Percentiles rank a stretch among this genome's conserved stretches.
Evolutionary conservation across 148 eudicot species (phyloP).

Genomic region (Rhododendron kiyosumense): DNA sequence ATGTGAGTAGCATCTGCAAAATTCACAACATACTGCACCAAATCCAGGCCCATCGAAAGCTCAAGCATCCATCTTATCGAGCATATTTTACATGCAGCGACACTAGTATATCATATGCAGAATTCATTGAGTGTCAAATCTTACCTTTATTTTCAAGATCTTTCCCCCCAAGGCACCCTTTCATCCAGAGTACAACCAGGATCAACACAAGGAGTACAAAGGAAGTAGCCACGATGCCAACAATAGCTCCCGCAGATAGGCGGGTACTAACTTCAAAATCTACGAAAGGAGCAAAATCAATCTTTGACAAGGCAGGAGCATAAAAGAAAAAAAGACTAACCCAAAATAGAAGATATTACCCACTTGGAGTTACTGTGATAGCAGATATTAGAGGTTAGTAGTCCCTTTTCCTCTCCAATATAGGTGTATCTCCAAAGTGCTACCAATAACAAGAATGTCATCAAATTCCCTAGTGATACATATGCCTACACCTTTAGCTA

Average conservation of each 20-base stretch:
- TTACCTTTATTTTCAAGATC: conserved; percentile 32
- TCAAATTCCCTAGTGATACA: conserved; percentile 14
- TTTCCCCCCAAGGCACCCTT: conserved; percentile 46
- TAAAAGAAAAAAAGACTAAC: background rate
- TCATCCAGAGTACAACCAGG: conserved; percentile 32
- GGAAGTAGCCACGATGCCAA: conserved; percentile 47
- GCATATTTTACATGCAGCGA: background rate
- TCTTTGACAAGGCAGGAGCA: background rate
- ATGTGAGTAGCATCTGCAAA: background rate
- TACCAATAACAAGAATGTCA: conserved; percentile 22
- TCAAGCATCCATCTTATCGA: background rate
- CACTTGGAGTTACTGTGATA: conserved; percentile 43
- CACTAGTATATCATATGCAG: background rate
- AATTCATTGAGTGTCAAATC: background rate
- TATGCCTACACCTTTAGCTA: conserved; percentile 30
- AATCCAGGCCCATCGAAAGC: conserved; percentile 1
- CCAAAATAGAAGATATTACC: conserved; percentile 13
- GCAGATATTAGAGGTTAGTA: conserved; percentile 42
- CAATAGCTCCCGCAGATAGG: conserved; percentile 43
- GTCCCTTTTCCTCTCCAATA: conserved; percentile 52
- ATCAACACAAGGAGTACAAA: conserved; percentile 23
- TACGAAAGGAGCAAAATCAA: conserved; percentile 10
- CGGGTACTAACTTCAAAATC: conserved; percentile 41
- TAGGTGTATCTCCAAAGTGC: conserved; percentile 41
- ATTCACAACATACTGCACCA: background rate